These are phyloP conservation scores for Xanthoceras sorbifolium DNA, from an alignment of 345 rosid species.

Conservation along the genomic window DNA sequence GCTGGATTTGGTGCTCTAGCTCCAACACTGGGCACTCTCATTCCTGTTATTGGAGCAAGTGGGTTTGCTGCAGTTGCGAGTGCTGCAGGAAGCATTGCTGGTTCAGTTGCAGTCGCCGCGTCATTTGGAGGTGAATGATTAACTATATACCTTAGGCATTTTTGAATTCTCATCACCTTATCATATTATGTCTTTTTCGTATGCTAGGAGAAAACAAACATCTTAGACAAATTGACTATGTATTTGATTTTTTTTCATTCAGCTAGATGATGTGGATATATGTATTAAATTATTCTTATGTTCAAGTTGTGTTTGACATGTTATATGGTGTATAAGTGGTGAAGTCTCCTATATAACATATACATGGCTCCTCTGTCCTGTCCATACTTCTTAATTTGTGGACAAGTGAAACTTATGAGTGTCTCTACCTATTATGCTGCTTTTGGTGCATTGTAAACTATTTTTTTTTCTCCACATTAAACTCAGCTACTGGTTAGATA, in stretches of 20 bases:
- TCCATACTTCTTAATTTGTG: not conserved
- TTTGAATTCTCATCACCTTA: slow-evolving; percentile 9
- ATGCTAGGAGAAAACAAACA: not conserved
- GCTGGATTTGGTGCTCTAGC: slow-evolving; percentile 95
- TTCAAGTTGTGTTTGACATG: not conserved
- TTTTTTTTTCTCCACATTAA: not conserved
- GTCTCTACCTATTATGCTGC: not conserved
- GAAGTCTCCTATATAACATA: not conserved
- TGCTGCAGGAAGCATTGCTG: slow-evolving; percentile 95
- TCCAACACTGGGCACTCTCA: slow-evolving; percentile 84
- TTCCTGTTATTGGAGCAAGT: slow-evolving; percentile 94
- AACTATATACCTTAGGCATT: not conserved
- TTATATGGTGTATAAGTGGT: not conserved
- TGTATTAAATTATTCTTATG: not conserved
- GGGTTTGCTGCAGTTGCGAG: slow-evolving; percentile 99
- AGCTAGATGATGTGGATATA: not conserved
- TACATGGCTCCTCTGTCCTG: not conserved
- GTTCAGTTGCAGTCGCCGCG: slow-evolving; percentile 99
- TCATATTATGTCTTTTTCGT: slow-evolving; percentile 6
- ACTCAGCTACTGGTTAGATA: not conserved
- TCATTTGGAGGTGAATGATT: slow-evolving; percentile 90
- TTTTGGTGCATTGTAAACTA: not conserved
- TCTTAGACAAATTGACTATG: not conserved
- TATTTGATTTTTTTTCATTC: slow-evolving; percentile 1
- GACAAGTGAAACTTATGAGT: not conserved